Base-by-base conservation (phyloP, 75 land plant species). In the Chamaecyparis obtusa region DNA sequence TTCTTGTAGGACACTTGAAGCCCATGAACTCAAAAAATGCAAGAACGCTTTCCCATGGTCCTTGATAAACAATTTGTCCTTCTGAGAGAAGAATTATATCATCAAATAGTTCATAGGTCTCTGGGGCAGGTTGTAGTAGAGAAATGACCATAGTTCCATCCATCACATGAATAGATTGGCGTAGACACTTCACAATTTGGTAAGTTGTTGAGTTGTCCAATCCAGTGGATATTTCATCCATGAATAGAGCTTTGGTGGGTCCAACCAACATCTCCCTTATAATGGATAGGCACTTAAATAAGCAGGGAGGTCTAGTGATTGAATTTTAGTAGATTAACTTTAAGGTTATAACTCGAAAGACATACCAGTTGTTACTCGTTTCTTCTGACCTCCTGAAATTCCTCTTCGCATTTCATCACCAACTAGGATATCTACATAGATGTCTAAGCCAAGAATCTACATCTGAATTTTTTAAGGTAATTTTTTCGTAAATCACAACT, bases 201-300 rank as follows among this genome's bases (percentile, higher is more conserved):
- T 88, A 96, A 27, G 97, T 97, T n/a, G 99, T 97, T 30, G 99
- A 93, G 86, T 96, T 97, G 69, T 97, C 99, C 15, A 97, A 90
- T 21, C 99, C 99, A 9, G 97, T 97, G 44, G 99, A 97, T 83
- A 96, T 95, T 83, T 95, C 96, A 89, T 96, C 98, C 96, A 96
- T 96, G 79, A 94, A 94, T 35, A 96, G 85, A 9, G 90, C 94
- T 82, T 87, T 91, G 79, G 98, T 91, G 14, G 96, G 95, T 49
- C 98, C 98, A 48, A 92, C 96, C 88, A 96, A 77, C 95, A 96
- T 95, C 80, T 96, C 98, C n/a, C 96, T 96, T 96, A 90, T 64
- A 87, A 46, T 41, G 0, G 76, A 33, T 15, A 74, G 33, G 33
- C 36, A 74, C 13, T 33, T 13, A 14, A 74, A 36, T 32, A 74